Percentiles rank a stretch among this genome's conserved stretches.
These are phyloP conservation scores for Aspergillus aculeatus DNA, from an alignment of 2,329 filamentous ascomycete species.

Conservation along the genomic window DNA sequence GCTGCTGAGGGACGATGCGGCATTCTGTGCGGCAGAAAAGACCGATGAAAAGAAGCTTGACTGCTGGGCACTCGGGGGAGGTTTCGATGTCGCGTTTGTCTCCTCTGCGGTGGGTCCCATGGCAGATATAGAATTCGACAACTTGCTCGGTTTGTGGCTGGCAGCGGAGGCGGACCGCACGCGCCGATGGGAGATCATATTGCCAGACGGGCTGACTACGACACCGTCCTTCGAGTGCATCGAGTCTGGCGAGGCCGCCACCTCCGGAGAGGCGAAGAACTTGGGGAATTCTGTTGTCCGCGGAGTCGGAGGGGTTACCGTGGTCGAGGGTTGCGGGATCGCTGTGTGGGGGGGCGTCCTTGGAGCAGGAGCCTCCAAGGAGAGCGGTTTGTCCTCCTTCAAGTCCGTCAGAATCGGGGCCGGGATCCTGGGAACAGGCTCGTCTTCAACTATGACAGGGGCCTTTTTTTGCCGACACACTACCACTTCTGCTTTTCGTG, in stretches of 20 bases:
- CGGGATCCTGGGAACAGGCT: slow-evolving; percentile 33
- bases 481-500: slow-evolving; percentile 40
- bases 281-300: slow-evolving; percentile 36
- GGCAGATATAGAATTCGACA: slow-evolving; percentile 71
- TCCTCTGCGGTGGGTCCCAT: slow-evolving; percentile 76
- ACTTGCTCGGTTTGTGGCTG: slow-evolving; percentile 71
- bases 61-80: slow-evolving; percentile 53
- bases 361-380: slow-evolving; percentile 26
- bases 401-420: slow-evolving; percentile 33
- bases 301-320: slow-evolving; percentile 65
- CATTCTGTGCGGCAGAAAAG: slow-evolving; percentile 89
- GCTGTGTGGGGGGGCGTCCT: slow-evolving; percentile 35
- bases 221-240: slow-evolving; percentile 43
- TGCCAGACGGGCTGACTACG: slow-evolving; percentile 62
- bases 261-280: slow-evolving; percentile 26
- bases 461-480: slow-evolving; percentile 34
- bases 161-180: slow-evolving; percentile 56
- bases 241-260: slow-evolving; percentile 43
- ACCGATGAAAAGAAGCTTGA: slow-evolving; percentile 89
- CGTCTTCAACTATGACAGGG: slow-evolving; percentile 25
- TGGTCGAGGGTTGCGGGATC: slow-evolving; percentile 46
- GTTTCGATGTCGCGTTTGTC: slow-evolving; percentile 49
- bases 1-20: slow-evolving; percentile 75
- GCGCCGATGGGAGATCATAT: slow-evolving; percentile 71
- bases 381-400: slow-evolving; percentile 25